phyloP scores from a whole-genome alignment of 805 yeast genomes.

The Spathaspora sp. region DNA sequence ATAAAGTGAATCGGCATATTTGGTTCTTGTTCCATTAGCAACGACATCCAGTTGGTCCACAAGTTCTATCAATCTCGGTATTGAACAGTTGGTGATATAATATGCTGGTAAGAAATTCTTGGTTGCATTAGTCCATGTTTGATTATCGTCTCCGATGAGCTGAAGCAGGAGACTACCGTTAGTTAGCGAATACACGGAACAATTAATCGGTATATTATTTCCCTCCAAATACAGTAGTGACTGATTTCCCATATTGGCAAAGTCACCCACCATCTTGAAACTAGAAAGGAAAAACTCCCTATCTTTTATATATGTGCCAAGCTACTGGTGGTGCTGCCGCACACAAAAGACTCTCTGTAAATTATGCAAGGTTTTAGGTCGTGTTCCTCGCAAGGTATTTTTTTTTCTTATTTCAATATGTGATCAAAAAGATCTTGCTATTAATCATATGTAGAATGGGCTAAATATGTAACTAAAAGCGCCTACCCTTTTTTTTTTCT shows the following conservation, averaged over 20 bases:
- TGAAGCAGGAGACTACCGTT: conserved; percentile 25
- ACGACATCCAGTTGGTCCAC: conserved; percentile 1
- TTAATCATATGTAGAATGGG: background rate
- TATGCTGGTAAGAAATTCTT: conserved; percentile 34
- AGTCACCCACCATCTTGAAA: background rate
- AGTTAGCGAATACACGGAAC: conserved; percentile 36
- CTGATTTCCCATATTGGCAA: conserved; percentile 13
- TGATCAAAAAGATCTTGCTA: background rate
- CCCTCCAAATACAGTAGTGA: conserved; percentile 17
- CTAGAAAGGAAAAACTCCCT: background rate
- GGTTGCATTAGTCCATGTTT: conserved; percentile 12
- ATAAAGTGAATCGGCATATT: conserved; percentile 15
- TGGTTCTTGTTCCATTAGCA: background rate
- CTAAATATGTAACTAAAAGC: background rate
- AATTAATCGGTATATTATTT: conserved; percentile 21
- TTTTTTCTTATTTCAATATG: background rate
- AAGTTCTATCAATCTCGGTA: conserved; percentile 19
- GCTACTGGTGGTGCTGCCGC: background rate
- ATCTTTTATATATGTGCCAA: background rate
- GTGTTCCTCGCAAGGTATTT: background rate
- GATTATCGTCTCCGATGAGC: conserved; percentile 15
- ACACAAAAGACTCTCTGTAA: background rate
- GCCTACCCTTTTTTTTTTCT: background rate
- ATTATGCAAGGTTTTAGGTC: background rate
- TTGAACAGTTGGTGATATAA: conserved; percentile 46